These are phyloP conservation scores for Nemophila menziesii DNA, from an alignment of 257 asterid species.

Conservation along the genomic window DNA sequence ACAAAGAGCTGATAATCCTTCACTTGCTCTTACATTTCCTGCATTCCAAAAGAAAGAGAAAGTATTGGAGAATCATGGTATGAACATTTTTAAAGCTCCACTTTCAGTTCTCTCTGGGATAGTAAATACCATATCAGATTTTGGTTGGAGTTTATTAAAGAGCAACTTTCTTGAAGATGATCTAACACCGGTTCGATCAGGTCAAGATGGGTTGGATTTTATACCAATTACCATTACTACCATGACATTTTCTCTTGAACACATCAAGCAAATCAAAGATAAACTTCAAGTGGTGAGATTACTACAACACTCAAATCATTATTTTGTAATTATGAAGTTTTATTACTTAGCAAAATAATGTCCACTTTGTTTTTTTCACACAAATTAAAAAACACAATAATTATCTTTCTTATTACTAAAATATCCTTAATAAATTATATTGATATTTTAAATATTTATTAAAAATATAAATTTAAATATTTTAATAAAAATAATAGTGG, in stretches of 20 bases:
- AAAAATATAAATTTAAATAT: too few relatives aligned
- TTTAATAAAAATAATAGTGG: too few relatives aligned
- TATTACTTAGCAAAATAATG: too few relatives aligned
- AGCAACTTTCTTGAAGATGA: slow-evolving; percentile 15
- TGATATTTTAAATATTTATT: too few relatives aligned
- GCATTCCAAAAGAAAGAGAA: slow-evolving; percentile 3
- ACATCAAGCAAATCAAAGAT: slow-evolving; percentile 16
- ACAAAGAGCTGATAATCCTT: slow-evolving; percentile 46
- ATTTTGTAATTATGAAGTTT: too few relatives aligned
- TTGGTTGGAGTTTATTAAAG: slow-evolving; percentile 16
- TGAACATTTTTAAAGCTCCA: neutral
- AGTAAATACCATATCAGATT: slow-evolving; percentile 6
- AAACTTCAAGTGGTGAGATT: slow-evolving; percentile 13
- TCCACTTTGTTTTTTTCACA: too few relatives aligned
- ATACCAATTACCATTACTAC: slow-evolving; percentile 8
- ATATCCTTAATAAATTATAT: too few relatives aligned
- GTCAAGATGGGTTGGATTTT: slow-evolving; percentile 13
- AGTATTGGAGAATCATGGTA: neutral
- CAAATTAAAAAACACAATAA: too few relatives aligned
- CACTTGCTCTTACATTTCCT: slow-evolving; percentile 42
- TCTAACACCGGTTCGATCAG: slow-evolving; percentile 14
- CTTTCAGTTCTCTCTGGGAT: neutral
- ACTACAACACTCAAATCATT: neutral
- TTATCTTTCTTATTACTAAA: too few relatives aligned
- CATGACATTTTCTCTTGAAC: slow-evolving; percentile 9